Evolutionary conservation across 495 filamentous ascomycete genomes (phyloP), one percentile per base, ranked within the genome.

Genomic region (Polyplosphaeria fusca): DNA sequence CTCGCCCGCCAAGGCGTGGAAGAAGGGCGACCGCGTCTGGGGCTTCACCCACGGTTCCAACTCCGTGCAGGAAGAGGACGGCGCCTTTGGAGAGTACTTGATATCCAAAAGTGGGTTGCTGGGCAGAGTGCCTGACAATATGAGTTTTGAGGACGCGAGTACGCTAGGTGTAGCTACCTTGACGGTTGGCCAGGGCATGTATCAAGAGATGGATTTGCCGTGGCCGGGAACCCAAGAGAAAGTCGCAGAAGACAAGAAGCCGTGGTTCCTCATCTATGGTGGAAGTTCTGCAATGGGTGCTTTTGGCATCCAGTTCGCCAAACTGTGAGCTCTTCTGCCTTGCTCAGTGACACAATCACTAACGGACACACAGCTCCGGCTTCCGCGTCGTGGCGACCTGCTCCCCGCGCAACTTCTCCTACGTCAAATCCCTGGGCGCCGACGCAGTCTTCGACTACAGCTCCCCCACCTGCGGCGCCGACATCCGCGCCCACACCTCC

Each of bases 231-330:
- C 2, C n/a, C 19, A 1, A 9, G 14, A 2, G 14, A 52, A 38
- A 19, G 39, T 45, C 40, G 43, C 12, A 11, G 49, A 42, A 22
- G 16, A 50, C 22, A 24, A 52, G 9, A 67, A 68, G 50, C 14
- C 28, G 26, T 18, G 41, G 38, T 54, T 84, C 18, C 65, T 85
- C 30, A 71, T 85, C 19, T 83, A 80, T 67, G 81, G 81, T 4
- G 69, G 67, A 13, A 61, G 53, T 19, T 63, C 63, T 11, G 69
- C 67, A 16, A 81, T 77, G 4, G 82, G 79, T 0, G 75, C 76
- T 11, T 66, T 81, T 40, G 79, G 76, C 1, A 80, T 82, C 11
- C 82, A 85, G 52, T 74, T 78, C 22, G 78, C 79, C 22, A 76
- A 72, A 52, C 52, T 77, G 57, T 60, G 27, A 24, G 56, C 23